Evolutionary conservation across 2,329 filamentous ascomycete species (phyloP).

Genomic region (Stachybotrys echinatus): DNA sequence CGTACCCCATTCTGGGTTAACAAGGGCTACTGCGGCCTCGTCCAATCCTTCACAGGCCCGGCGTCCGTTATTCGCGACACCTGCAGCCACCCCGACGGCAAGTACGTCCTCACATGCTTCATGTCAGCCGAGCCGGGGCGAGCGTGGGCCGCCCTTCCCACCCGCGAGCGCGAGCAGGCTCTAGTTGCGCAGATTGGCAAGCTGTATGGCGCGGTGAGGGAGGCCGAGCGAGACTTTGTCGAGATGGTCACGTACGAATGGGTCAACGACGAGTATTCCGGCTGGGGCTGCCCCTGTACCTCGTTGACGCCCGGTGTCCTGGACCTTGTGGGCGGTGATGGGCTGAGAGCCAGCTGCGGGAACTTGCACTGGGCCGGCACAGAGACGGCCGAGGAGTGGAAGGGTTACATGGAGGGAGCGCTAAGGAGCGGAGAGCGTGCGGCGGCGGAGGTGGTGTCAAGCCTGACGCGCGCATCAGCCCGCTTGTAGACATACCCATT

Average conservation of each 20-base stretch:
- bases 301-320: constrained; percentile 31
- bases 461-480: no score
- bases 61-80: constrained; percentile 40
- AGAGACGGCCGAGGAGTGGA: constrained; percentile 17
- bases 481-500: no score
- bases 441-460: constrained; percentile 15
- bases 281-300: constrained; percentile 34
- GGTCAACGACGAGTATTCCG: constrained; percentile 28
- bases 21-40: constrained; percentile 37
- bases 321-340: constrained; percentile 20
- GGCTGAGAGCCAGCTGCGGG: constrained; percentile 21
- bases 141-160: constrained; percentile 19
- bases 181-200: constrained; percentile 20
- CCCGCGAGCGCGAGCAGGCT: constrained; percentile 10
- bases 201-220: constrained; percentile 4
- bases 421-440: constrained; percentile 13
- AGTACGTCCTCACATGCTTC: constrained; percentile 34
- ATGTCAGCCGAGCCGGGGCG: constrained; percentile 28
- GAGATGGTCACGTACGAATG: constrained; percentile 29
- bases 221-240: constrained; percentile 18
- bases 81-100: constrained; percentile 16
- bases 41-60: constrained; percentile 39
- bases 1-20: constrained; percentile 30
- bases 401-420: constrained; percentile 20
- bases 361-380: constrained; percentile 18